Percentiles rank a stretch among this genome's conserved stretches.
phyloP scores from a whole-genome alignment of 345 rosid genomes.

The Geranium brycei region DNA sequence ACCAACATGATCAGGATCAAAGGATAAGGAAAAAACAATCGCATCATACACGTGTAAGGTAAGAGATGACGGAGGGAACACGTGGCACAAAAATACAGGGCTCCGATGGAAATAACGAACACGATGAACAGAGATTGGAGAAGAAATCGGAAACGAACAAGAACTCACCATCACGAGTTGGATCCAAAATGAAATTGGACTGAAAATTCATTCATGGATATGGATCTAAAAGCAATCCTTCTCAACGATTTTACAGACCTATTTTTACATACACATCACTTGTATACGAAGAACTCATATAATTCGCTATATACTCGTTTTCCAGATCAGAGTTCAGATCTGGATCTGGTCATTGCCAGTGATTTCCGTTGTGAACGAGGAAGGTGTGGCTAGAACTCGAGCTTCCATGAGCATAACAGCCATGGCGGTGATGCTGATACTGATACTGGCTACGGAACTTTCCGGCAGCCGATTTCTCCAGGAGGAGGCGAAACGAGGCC shows the following conservation, averaged over 20 bases:
- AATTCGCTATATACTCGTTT: neutral
- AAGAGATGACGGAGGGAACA: neutral
- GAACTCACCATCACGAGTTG: slow-evolving; percentile 29
- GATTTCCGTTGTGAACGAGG: slow-evolving; percentile 48
- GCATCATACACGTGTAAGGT: too few species aligned
- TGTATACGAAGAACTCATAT: neutral
- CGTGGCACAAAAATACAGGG: neutral
- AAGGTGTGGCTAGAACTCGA: slow-evolving; percentile 24
- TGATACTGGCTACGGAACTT: slow-evolving; percentile 12
- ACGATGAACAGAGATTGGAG: neutral
- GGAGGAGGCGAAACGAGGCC: slow-evolving; percentile 9
- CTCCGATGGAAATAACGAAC: neutral
- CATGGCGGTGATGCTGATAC: slow-evolving; percentile 22
- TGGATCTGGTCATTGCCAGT: slow-evolving; percentile 36
- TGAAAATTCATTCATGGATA: slow-evolving; percentile 38
- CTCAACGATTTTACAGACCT: slow-evolving; percentile 32
- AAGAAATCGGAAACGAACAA: neutral
- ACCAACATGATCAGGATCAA: neutral
- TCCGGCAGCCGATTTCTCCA: neutral
- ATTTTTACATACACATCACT: slow-evolving; percentile 16
- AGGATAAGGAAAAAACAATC: neutral
- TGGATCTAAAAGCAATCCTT: slow-evolving; percentile 27
- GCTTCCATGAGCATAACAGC: slow-evolving; percentile 35
- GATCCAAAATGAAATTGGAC: slow-evolving; percentile 27
- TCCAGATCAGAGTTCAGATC: neutral